phyloP scores from a whole-genome alignment of 257 asterid genomes.

The Scutellaria barbata region DNA sequence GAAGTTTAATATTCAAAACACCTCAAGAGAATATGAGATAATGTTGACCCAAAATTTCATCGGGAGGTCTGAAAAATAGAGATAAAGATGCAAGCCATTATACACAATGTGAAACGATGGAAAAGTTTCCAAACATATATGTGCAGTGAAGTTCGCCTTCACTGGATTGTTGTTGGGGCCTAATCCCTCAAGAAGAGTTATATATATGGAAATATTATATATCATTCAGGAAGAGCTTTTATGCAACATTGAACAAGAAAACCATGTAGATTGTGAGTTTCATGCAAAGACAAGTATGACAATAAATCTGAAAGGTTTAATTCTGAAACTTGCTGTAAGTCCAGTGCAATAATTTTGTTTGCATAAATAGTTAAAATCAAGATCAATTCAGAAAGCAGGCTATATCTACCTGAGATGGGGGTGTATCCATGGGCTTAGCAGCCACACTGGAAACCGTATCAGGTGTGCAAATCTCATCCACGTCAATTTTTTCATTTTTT shows the following conservation, averaged over 20 bases:
- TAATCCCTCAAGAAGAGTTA: not conserved
- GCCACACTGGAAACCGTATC: slow-evolving; percentile 42
- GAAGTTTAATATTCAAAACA: too few species aligned
- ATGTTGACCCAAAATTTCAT: not conserved
- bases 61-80: not conserved
- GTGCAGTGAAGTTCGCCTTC: not conserved
- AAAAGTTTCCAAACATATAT: not conserved
- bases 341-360: not conserved
- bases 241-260: not conserved
- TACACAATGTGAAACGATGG: not conserved
- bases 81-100: not conserved
- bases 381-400: not conserved
- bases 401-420: slow-evolving; percentile 43
- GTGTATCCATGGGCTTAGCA: slow-evolving; percentile 45
- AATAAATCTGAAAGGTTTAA: not conserved
- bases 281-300: not conserved
- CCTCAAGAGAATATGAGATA: not conserved
- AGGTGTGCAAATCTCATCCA: slow-evolving; percentile 50
- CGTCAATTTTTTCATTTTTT: slow-evolving; percentile 54
- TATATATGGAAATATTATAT: not conserved
- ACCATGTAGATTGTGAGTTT: not conserved
- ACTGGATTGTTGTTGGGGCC: not conserved
- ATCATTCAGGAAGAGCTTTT: not conserved
- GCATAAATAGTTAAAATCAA: not conserved
- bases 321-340: slow-evolving; percentile 5